Evolutionary conservation across 345 rosid genomes (phyloP), one percentile per base, ranked within the genome.

Genomic region (Nephelium lappaceum): DNA sequence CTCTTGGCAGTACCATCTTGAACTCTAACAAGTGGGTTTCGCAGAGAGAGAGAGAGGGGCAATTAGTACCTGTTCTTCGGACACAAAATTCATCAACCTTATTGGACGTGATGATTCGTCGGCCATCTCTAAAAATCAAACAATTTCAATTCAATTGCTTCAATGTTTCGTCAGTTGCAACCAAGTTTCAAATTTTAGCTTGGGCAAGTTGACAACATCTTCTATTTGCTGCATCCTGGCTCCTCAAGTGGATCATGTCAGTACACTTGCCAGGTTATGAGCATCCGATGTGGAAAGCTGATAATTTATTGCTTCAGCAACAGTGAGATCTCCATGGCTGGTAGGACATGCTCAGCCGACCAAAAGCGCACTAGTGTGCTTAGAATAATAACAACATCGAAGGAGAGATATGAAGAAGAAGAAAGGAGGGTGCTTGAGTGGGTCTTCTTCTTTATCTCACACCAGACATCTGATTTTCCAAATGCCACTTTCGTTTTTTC

Each of bases 1-100:
- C 99, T 88, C 85, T 90, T 97, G 27, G 95, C 93, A 55, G 97
- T 94, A 76, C 99, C 99, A 80, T 94, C 99, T 66, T 94, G 98
- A 65, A 94, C 89, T 67, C 93, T 61, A 77, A 36, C 63, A 25
- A 39, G 10, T 19, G 51, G 55, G 53, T 74, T 65, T 36, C 51
- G 15, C 42, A 67, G 42, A 55, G 58, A 43, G 43, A 5, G 24
- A 23, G 5, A 18, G 11, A 45, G 51, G 36, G 36, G 36, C 16
- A 63, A 21, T 60, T 23, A 39, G 7, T 72, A 90, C 99, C 97
- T 93, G 97, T 60, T 95, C 96, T 83, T 92, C 97, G 3, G 96
- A 91, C 55, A 93, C 93, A 81, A 95, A 95, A 82, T 88, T 92
- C 85, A 95, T 87, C 82, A 92, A 86, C 84, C 93, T 85, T 23